phyloP scores from a whole-genome alignment of 1,139 yeast genomes.

The Pichia sp. region DNA sequence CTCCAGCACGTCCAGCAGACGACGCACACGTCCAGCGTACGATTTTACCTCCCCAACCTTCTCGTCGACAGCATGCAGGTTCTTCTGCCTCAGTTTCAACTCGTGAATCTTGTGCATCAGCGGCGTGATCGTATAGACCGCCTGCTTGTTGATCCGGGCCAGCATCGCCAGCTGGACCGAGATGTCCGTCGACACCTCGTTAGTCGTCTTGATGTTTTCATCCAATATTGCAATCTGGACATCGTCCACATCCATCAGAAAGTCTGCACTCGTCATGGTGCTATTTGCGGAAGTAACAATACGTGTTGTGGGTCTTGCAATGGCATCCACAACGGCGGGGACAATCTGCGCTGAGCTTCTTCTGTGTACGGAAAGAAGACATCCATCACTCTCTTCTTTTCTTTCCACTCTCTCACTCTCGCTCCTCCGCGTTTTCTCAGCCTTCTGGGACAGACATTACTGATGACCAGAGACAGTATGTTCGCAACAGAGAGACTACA shows the following conservation, averaged over 20 bases:
- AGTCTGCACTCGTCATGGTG: not conserved
- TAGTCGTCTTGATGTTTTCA: slow-evolving; percentile 62
- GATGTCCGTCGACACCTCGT: slow-evolving; percentile 53
- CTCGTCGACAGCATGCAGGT: slow-evolving; percentile 56
- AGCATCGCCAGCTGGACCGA: slow-evolving; percentile 53
- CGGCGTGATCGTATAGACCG: slow-evolving; percentile 67
- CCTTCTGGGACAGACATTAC: no score
- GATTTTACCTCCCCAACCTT: slow-evolving; percentile 62
- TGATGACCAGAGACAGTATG: no score
- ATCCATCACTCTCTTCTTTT: no score
- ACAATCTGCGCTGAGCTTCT: no score
- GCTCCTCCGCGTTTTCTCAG: no score
- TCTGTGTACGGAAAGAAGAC: no score
- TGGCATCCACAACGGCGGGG: no score
- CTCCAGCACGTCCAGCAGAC: slow-evolving; percentile 4
- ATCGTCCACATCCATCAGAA: slow-evolving; percentile 56
- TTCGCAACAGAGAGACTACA: no score
- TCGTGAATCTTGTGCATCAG: slow-evolving; percentile 60
- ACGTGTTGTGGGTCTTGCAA: no score
- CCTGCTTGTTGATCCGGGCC: slow-evolving; percentile 54
- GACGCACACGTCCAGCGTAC: slow-evolving; percentile 43
- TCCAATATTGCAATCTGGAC: slow-evolving; percentile 82
- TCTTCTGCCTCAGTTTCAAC: slow-evolving; percentile 51
- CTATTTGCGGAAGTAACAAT: not conserved
- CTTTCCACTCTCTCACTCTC: no score